Conservation (phyloP, 2,329 filamentous ascomycete species). For the Keithomyces neogunnii region DNA sequence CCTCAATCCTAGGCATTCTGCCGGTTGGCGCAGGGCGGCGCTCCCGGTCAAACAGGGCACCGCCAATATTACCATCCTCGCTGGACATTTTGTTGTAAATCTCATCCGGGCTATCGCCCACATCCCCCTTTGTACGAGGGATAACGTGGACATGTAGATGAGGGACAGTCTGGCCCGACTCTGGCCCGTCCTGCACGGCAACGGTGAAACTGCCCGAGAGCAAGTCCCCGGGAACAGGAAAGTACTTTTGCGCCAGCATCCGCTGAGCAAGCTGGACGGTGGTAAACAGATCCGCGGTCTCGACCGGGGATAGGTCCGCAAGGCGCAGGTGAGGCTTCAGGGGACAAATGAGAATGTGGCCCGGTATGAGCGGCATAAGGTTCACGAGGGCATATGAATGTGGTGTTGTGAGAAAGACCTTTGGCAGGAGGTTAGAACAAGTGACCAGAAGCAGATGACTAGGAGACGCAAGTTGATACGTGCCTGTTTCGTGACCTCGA, state of each 20-base stretch:
- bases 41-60: slow-evolving; percentile 51
- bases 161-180: slow-evolving; percentile 86
- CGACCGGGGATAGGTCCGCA: slow-evolving; percentile 60
- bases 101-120: slow-evolving; percentile 44
- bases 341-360: slow-evolving; percentile 87
- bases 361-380: slow-evolving; percentile 86
- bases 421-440: too few species aligned
- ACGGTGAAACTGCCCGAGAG: slow-evolving; percentile 73
- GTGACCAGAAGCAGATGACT: too few species aligned
- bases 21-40: slow-evolving; percentile 41
- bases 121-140: slow-evolving; percentile 55
- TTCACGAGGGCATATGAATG: slow-evolving; percentile 87
- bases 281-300: slow-evolving; percentile 76
- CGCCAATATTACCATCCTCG: slow-evolving; percentile 76
- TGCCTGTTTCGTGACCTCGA: slow-evolving; percentile 68
- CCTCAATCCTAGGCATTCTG: slow-evolving; percentile 62
- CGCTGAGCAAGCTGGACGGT: slow-evolving; percentile 75
- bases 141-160: slow-evolving; percentile 94
- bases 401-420: slow-evolving; percentile 82
- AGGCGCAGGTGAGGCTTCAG: slow-evolving; percentile 61
- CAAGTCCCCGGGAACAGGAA: slow-evolving; percentile 32
- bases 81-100: slow-evolving; percentile 78
- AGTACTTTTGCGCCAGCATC: slow-evolving; percentile 58
- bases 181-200: slow-evolving; percentile 85
- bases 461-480: slow-evolving; percentile 9